These are phyloP conservation scores for Pseudopithomyces chartarum DNA, from an alignment of 2,329 filamentous ascomycete genomes.

Conservation along the genomic window DNA sequence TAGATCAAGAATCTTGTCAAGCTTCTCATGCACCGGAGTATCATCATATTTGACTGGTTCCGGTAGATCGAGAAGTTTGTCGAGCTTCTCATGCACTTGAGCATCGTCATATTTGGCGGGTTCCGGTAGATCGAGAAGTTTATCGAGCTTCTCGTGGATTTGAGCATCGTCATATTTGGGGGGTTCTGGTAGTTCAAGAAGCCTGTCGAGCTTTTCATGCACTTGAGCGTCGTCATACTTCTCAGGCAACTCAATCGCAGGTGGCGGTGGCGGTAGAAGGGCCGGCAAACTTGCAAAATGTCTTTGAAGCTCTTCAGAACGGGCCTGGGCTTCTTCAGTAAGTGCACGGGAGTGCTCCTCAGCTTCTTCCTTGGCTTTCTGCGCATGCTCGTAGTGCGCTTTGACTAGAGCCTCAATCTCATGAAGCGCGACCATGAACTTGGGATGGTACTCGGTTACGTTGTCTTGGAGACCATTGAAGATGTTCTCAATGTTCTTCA, in stretches of 20 bases:
- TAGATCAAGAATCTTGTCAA: conserved; percentile 45
- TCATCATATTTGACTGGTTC: no score
- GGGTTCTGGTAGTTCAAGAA: conserved; percentile 27
- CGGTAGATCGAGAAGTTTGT: conserved; percentile 42
- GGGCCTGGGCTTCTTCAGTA: conserved; percentile 50
- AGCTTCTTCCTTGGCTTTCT: conserved; percentile 57
- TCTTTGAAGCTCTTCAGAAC: conserved; percentile 49
- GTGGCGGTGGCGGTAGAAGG: conserved; percentile 49
- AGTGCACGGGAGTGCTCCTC: conserved; percentile 49
- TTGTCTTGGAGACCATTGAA: conserved; percentile 79
- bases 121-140: conserved; percentile 37
- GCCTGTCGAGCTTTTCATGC: conserved; percentile 60
- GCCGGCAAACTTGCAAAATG: conserved; percentile 51
- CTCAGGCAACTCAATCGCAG: conserved; percentile 54
- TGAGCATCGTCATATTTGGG: conserved; percentile 53
- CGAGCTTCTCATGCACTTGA: no score
- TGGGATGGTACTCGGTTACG: conserved; percentile 81
- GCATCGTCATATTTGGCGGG: no score
- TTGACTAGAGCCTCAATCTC: conserved; percentile 83
- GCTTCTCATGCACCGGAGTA: no score
- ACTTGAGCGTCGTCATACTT: conserved; percentile 59
- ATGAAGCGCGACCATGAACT: conserved; percentile 83
- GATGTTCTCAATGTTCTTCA: conserved; percentile 73
- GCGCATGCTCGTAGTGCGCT: conserved; percentile 87
- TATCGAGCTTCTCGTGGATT: conserved; percentile 61